phyloP scores from a whole-genome alignment of 768 basidiomycete species.

The Kwoniella sp. region DNA sequence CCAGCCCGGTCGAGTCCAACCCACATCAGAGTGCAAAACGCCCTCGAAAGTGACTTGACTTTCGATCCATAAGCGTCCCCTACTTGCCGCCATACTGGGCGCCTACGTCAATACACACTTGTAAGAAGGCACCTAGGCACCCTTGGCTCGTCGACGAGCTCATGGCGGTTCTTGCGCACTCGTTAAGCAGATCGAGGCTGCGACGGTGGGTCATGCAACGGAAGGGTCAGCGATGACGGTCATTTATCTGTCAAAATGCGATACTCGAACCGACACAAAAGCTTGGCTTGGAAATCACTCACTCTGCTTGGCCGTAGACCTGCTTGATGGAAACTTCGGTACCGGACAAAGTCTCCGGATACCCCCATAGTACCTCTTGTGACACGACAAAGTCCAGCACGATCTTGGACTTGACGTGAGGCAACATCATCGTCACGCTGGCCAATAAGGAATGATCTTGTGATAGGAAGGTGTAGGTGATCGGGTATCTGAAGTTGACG shows the following conservation, averaged over 20 bases:
- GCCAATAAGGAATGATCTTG: neutral
- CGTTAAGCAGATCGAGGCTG: conserved; percentile 24
- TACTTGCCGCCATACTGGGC: neutral
- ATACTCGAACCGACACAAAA: too few species aligned
- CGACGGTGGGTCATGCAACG: neutral
- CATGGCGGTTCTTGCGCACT: conserved; percentile 23
- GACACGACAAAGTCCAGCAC: conserved; percentile 6
- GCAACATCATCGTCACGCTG: conserved; percentile 16
- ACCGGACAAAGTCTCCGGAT: conserved; percentile 9
- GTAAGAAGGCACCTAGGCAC: conserved; percentile 39
- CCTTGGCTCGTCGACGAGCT: conserved; percentile 21
- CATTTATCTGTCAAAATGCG: too few species aligned
- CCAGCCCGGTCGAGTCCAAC: too few species aligned
- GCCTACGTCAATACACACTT: conserved; percentile 35
- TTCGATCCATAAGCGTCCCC: too few species aligned
- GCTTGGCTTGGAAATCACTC: conserved; percentile 7
- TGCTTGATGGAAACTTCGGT: conserved; percentile 8
- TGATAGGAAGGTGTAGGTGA: conserved; percentile 16
- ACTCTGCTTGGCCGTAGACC: conserved; percentile 25
- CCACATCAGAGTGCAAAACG: too few species aligned
- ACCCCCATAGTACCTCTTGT: conserved; percentile 21
- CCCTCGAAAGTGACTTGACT: too few species aligned
- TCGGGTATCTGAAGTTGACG: conserved; percentile 39
- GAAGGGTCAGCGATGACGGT: neutral
- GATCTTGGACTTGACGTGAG: conserved; percentile 11